Percentiles rank a stretch among this genome's conserved stretches.
phyloP scores from a whole-genome alignment of 169 alveolate genomes.

The Cyclospora cayetanensis region DNA sequence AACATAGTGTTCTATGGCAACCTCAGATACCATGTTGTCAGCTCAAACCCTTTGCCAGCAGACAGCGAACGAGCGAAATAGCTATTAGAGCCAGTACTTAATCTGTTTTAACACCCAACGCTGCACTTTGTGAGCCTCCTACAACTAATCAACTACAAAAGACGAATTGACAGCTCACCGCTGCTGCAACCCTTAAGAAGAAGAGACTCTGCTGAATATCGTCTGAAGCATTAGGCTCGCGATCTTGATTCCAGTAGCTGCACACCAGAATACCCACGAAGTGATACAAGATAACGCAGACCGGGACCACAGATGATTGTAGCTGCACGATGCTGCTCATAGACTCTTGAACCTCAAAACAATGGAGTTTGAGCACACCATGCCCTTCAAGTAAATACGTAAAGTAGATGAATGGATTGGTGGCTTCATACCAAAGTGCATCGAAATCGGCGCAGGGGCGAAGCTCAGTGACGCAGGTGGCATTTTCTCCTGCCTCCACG shows the following conservation, averaged over 20 bases:
- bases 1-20: no score
- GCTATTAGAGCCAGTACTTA: no score
- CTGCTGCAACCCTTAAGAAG: conserved; percentile 18
- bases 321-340: no score
- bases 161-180: not conserved
- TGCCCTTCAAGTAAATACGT: no score
- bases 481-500: not conserved
- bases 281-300: no score
- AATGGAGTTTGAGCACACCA: not conserved
- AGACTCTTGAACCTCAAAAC: not conserved
- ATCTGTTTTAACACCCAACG: no score
- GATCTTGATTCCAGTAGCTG: conserved; percentile 59
- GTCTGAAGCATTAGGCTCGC: conserved; percentile 7
- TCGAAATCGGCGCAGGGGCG: conserved; percentile 35
- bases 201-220: conserved; percentile 34
- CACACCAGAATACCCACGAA: not conserved
- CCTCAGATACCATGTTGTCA: no score
- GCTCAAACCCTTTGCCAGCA: no score
- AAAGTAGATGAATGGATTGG: not conserved
- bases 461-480: not conserved
- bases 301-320: no score
- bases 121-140: no score
- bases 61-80: no score
- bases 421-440: not conserved
- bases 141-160: no score